Base-by-base conservation (phyloP, 2,329 filamentous ascomycete species). In the Scolecobasidium constrictum region DNA sequence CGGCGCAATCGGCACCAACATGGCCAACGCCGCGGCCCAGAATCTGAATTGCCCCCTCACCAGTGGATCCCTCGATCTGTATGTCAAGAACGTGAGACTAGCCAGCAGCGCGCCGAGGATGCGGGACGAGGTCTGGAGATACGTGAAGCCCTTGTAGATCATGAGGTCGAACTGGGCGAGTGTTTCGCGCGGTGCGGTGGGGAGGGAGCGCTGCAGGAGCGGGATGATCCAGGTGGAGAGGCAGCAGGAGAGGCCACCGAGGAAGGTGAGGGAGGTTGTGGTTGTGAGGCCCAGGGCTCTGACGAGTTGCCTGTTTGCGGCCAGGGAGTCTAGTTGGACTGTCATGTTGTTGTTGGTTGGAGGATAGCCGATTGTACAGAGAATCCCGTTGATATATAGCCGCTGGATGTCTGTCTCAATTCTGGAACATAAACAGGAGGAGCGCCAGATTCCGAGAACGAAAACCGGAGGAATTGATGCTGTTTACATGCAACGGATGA, bases 221-320 rank as follows among this genome's bases (percentile, higher is more conserved):
- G 35, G 35, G 35, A 38, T 38, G 35, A 38, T 38, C 35, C 35
- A 38, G 11, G 5, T 7, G 11, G 36, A 38, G 36, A 38, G 36
- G 18, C 36, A 38, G 18, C 36, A 38, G 18, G 36, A 38, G 7
- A 38, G 18, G 20, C 36, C 36, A 20, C 36, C 36, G 36, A 38
- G 17, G 36, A 15, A 21, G 36, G 36, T 21, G 18, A 38, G 36
- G 15, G 17, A 38, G 20, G 36, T 38, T 2, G 23, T 38, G 3
- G 36, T 38, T 38, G 36, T 38, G 11, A 38, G 4, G 18, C 36
- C 36, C 18, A 38, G 36, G 7, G 23, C 16, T 22, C 23, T 6
- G n/a, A 13, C 23, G 36, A 38, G n/a, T 38, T 22, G 17, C 18
- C 18, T 15, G 36, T 38, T 38, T 2, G 36, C 20, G 4, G 36